These are phyloP conservation scores for Tilletia indica DNA, from an alignment of 1,284 basidiomycete species.

Conservation along the genomic window DNA sequence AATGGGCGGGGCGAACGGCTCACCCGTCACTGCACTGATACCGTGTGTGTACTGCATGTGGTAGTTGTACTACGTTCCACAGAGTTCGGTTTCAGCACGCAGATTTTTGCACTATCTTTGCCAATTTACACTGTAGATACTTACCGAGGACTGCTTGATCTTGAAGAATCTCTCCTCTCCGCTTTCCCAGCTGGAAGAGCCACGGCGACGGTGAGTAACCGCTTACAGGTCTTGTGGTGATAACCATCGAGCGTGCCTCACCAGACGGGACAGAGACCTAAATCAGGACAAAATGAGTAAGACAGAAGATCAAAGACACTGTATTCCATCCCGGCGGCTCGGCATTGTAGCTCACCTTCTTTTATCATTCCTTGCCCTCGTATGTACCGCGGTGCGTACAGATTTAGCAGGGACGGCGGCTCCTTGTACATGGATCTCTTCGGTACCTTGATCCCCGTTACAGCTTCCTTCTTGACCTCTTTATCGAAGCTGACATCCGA, in stretches of 20 bases:
- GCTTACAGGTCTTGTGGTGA: background rate
- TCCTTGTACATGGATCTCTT: background rate
- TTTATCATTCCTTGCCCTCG: conserved; percentile 7
- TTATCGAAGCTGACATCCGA: background rate
- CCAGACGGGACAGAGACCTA: conserved; percentile 14
- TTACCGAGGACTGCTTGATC: conserved; percentile 2
- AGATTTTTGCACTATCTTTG: background rate
- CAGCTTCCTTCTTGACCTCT: background rate
- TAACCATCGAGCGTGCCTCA: background rate
- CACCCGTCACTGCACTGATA: background rate
- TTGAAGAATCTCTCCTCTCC: background rate
- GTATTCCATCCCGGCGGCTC: no score
- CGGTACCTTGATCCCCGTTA: background rate
- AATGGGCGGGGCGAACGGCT: conserved; percentile 6
- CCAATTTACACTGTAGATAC: background rate
- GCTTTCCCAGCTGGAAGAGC: background rate
- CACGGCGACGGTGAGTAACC: background rate
- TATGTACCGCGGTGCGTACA: conserved; percentile 9
- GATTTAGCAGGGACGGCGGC: background rate
- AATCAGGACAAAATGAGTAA: no score
- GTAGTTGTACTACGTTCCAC: conserved; percentile 5
- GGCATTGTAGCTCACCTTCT: background rate
- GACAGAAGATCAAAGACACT: no score
- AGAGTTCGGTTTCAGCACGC: background rate
- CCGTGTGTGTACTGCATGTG: conserved; percentile 16